A percentile compares a stretch with the other conserved stretches of the same genome.
Conservation (phyloP, 176 grass and related monocot species). For the Phragmites australis region DNA sequence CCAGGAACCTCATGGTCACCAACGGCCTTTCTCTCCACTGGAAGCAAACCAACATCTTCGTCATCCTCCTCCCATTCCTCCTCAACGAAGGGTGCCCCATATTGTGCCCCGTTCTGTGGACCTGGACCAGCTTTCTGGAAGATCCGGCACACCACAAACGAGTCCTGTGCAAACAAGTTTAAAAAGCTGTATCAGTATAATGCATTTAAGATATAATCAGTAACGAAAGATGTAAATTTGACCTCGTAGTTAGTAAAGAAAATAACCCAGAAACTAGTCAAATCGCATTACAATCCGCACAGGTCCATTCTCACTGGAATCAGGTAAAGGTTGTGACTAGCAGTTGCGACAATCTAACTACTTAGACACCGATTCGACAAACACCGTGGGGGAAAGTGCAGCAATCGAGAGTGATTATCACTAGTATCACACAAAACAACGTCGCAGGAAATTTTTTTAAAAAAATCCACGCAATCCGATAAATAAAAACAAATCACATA, state of each 20-base stretch:
- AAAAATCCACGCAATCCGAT: background rate
- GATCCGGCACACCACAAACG: conserved; percentile 90
- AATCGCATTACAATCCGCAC: background rate
- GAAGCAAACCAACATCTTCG: conserved; percentile 46
- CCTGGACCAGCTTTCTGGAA: conserved; percentile 89
- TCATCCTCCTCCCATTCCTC: conserved; percentile 86
- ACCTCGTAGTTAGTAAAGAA: background rate
- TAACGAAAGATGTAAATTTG: background rate
- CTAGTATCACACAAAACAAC: background rate
- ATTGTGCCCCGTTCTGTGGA: conserved; percentile 91
- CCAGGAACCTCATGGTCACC: conserved; percentile 52
- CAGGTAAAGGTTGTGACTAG: background rate
- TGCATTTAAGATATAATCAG: background rate
- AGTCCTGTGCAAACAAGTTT: conserved; percentile 48
- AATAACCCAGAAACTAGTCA: background rate
- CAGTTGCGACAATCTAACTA: background rate
- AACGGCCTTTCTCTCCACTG: conserved; percentile 29
- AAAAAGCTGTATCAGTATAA: conserved; percentile 7
- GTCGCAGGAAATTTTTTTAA: background rate
- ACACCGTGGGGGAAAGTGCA: too few species aligned
- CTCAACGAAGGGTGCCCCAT: conserved; percentile 93
- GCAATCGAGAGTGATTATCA: background rate
- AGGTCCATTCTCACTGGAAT: background rate
- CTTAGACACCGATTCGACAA: background rate
- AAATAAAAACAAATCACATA: background rate